phyloP scores from a whole-genome alignment of 2,329 filamentous ascomycete genomes.

The Thelonectria blattea region DNA sequence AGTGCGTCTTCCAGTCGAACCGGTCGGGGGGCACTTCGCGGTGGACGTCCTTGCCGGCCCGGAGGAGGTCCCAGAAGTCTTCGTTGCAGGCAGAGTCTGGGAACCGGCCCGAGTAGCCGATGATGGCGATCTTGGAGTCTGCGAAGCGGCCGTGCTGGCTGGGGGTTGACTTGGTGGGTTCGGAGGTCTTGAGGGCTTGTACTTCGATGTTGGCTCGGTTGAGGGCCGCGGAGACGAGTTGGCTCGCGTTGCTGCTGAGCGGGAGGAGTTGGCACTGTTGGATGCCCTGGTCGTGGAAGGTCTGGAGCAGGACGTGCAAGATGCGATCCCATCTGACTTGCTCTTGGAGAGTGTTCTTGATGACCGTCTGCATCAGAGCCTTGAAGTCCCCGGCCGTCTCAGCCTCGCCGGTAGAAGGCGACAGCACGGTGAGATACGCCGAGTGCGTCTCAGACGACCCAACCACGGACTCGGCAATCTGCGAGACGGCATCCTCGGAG shows the following conservation, averaged over 20 bases:
- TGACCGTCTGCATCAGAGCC: constrained; percentile 3
- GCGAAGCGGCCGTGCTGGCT: constrained; percentile 20
- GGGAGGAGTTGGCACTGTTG: constrained; percentile 18
- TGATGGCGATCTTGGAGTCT: constrained; percentile 74
- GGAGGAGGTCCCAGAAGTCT: constrained; percentile 69
- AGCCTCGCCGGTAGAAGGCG: constrained; percentile 15
- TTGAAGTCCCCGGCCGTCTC: constrained; percentile 4
- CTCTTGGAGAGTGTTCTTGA: constrained; percentile 18
- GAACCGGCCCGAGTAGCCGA: constrained; percentile 63
- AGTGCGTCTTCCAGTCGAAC: constrained; percentile 72
- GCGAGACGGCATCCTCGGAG: background rate
- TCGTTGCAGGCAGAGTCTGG: constrained; percentile 52
- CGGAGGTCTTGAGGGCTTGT: constrained; percentile 10
- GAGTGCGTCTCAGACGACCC: background rate
- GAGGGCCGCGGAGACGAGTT: constrained; percentile 22
- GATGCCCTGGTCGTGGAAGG: background rate
- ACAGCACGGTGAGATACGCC: constrained; percentile 8
- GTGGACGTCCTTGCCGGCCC: constrained; percentile 71
- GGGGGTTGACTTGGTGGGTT: background rate
- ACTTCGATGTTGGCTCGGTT: constrained; percentile 8
- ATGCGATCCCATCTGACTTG: constrained; percentile 24
- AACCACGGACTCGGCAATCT: background rate
- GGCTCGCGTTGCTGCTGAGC: constrained; percentile 24
- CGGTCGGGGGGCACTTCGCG: constrained; percentile 67
- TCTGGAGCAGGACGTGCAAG: background rate